Base-by-base conservation (phyloP, 441 rosid genomes). In the Populus hybrid region DNA sequence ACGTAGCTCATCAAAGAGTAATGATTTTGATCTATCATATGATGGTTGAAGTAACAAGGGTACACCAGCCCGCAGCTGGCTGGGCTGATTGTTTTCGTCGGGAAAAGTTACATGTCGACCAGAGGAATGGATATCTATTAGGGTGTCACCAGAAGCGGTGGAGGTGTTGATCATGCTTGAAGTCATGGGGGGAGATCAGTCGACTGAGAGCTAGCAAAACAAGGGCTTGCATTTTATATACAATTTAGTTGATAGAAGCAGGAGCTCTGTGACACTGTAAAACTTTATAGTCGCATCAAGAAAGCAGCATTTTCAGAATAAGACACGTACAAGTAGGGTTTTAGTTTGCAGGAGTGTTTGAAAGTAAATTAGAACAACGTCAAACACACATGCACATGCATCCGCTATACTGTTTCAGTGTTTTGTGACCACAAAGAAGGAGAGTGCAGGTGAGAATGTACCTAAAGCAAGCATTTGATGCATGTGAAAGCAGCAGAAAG, bases 31-130 rank as follows among this genome's bases (percentile, higher is more conserved):
- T 70, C 80, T 74, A 6, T 82, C 77, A 40, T 83, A 84, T 3
- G 86, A 81, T 4, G 87, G 89, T 23, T 75, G 91, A 32, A 84
- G 88, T 14, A 85, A 87, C 46, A 88, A 83, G 6, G 91, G 89
- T 1, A 68, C 53, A 26, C 74, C 30, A 7, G 40, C 63, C 24
- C 38, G 73, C 21, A 6, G 72, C 30, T 24, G 34, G 9, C 18
- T 40, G 18, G 26, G 1, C 2, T 1, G 67, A 26, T 21, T 34
- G 75, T 64, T 64, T 64, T 50, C 71, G 26, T 66, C 16, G 21
- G 61, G 21, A n/a, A 63, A 63, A 4, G 23, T 63, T 26, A 64
- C 36, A 65, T 8, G 50, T 11, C 11, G 57, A 53, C 71, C 19
- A 46, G 76, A 21, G 75, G 42, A n/a, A 3, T n/a, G 78, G 65